Percentiles rank a stretch among this genome's conserved stretches.
phyloP scores from a whole-genome alignment of 495 filamentous ascomycete species.

The Penicillium psychrofluorescens region DNA sequence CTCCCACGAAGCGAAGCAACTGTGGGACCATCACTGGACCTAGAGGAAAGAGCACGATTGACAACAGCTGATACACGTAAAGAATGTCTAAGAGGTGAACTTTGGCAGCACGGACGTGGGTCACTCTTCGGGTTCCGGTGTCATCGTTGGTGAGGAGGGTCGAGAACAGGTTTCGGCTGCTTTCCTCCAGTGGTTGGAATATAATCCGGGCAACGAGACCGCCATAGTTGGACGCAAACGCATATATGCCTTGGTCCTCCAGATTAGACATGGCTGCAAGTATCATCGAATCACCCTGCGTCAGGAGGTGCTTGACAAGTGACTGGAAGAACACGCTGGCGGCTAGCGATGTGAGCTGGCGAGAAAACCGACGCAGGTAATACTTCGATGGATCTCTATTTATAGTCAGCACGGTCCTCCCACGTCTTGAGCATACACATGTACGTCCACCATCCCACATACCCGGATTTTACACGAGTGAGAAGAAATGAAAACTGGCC shows the following conservation, averaged over 20 bases:
- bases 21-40: slow-evolving; percentile 67
- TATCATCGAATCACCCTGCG: slow-evolving; percentile 87
- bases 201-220: slow-evolving; percentile 81
- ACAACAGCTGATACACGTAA: slow-evolving; percentile 49
- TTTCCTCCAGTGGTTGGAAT: slow-evolving; percentile 94
- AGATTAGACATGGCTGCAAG: slow-evolving; percentile 68
- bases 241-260: slow-evolving; percentile 84
- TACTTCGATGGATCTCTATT: slow-evolving; percentile 35
- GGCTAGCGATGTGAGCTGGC: slow-evolving; percentile 58
- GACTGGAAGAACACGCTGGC: slow-evolving; percentile 79
- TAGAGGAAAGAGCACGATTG: slow-evolving; percentile 55
- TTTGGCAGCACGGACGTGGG: slow-evolving; percentile 21
- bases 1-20: slow-evolving; percentile 65
- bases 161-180: slow-evolving; percentile 77
- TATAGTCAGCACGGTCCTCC: background rate
- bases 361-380: slow-evolving; percentile 56
- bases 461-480: slow-evolving; percentile 37
- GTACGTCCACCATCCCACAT: background rate
- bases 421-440: background rate
- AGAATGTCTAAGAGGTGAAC: slow-evolving; percentile 27
- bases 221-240: slow-evolving; percentile 90
- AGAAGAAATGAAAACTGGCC: slow-evolving; percentile 54
- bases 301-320: slow-evolving; percentile 82
- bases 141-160: slow-evolving; percentile 44
- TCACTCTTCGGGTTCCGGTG: slow-evolving; percentile 4